Percentiles rank a stretch among this genome's conserved stretches.
phyloP scores from a whole-genome alignment of 805 yeast species.

The Kodamaea fukazawae region DNA sequence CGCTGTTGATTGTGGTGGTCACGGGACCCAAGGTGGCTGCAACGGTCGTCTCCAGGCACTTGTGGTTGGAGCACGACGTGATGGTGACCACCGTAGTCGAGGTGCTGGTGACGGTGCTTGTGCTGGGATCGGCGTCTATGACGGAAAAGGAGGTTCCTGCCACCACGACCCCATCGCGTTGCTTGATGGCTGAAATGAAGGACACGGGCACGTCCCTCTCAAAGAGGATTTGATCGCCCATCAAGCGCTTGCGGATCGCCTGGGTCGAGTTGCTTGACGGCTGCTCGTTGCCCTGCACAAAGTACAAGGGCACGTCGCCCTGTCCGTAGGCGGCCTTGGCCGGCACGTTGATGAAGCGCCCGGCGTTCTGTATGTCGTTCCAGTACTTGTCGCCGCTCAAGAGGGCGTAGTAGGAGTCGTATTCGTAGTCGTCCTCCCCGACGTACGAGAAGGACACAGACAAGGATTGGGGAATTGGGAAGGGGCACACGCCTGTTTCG shows the following conservation, averaged over 20 bases:
- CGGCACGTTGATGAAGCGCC: slow-evolving; percentile 31
- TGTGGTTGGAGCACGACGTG: slow-evolving; percentile 36
- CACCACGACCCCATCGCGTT: slow-evolving; percentile 25
- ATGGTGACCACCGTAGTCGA: slow-evolving; percentile 28
- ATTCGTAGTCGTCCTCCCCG: slow-evolving; percentile 29
- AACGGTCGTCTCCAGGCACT: slow-evolving; percentile 20
- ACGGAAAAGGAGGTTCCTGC: slow-evolving; percentile 17
- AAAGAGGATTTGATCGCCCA: slow-evolving; percentile 19
- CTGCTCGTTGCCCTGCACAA: slow-evolving; percentile 24
- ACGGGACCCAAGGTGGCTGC: slow-evolving; percentile 17
- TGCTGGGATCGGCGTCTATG: slow-evolving; percentile 9
- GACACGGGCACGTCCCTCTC: slow-evolving; percentile 30
- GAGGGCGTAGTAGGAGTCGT: slow-evolving; percentile 34
- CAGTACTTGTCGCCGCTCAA: slow-evolving; percentile 24
- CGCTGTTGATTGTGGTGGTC: slow-evolving; percentile 34
- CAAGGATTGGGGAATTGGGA: slow-evolving; percentile 28
- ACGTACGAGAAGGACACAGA: slow-evolving; percentile 27
- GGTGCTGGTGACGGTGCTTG: too few species aligned
- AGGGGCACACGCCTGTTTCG: slow-evolving; percentile 40
- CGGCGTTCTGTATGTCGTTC: slow-evolving; percentile 34
- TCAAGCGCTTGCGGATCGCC: slow-evolving; percentile 39
- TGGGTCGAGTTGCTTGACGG: slow-evolving; percentile 40
- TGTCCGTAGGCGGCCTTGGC: slow-evolving; percentile 27
- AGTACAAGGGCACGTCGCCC: slow-evolving; percentile 24
- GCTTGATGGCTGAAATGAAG: slow-evolving; percentile 21